Percentiles rank a stretch among this genome's conserved stretches.
These are phyloP conservation scores for Aristolochia californica DNA, from an alignment of 164 flowering plant genomes.

Conservation along the genomic window DNA sequence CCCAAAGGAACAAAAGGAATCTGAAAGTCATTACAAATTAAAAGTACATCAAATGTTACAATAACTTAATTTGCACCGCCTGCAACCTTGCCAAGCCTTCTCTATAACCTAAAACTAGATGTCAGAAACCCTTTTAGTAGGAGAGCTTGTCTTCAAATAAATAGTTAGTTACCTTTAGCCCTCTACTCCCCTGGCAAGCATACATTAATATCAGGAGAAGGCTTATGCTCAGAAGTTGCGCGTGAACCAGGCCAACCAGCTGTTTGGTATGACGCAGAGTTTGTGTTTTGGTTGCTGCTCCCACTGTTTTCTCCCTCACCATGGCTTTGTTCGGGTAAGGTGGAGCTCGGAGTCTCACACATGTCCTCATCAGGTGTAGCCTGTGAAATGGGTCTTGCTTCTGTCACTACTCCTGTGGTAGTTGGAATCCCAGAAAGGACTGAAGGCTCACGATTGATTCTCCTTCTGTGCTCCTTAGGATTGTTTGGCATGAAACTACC, in stretches of 20 bases:
- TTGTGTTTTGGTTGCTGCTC: slow-evolving; percentile 15
- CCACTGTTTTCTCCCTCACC: slow-evolving; percentile 28
- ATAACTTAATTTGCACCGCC: not conserved
- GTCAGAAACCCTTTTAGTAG: not conserved
- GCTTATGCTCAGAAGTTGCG: slow-evolving; percentile 23
- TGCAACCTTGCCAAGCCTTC: too few species aligned
- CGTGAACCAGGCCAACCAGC: slow-evolving; percentile 32
- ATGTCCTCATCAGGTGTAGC: slow-evolving; percentile 27
- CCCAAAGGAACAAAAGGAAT: not conserved
- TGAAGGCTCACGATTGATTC: slow-evolving; percentile 23
- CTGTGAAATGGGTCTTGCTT: slow-evolving; percentile 45
- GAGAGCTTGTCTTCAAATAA: not conserved
- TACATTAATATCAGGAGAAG: slow-evolving; percentile 57
- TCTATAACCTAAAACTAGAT: not conserved
- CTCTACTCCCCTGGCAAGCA: slow-evolving; percentile 28
- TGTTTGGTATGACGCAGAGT: slow-evolving; percentile 13
- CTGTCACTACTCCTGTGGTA: slow-evolving; percentile 26
- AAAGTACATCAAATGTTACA: not conserved
- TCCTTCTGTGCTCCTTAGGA: slow-evolving; percentile 31
- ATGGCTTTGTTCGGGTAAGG: slow-evolving; percentile 24
- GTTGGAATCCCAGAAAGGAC: slow-evolving; percentile 11
- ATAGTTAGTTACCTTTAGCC: not conserved
- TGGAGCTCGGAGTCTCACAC: slow-evolving; percentile 19
- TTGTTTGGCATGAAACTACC: slow-evolving; percentile 64
- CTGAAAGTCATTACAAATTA: slow-evolving; percentile 1